Conservation (phyloP, 2,329 filamentous ascomycete species). For the Camptophora hylomeconis region DNA sequence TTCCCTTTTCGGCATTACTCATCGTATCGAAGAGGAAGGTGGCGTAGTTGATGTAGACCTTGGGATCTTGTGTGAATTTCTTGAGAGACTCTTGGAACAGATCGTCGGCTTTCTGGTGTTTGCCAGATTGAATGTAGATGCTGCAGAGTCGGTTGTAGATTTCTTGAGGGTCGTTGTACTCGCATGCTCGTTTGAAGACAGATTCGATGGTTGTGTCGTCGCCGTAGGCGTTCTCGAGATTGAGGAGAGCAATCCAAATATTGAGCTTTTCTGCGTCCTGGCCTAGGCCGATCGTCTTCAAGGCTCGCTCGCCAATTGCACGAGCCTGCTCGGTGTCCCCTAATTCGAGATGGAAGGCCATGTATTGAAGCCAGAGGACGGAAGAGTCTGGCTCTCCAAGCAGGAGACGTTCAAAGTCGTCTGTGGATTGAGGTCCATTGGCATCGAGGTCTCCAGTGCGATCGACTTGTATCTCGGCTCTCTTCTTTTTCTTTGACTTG, state of each 20-base stretch:
- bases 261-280: constrained; percentile 90
- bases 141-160: constrained; percentile 80
- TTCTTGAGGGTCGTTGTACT: constrained; percentile 84
- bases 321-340: constrained; percentile 80
- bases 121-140: constrained; percentile 88
- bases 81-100: constrained; percentile 79
- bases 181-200: constrained; percentile 81
- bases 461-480: constrained; percentile 69
- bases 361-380: constrained; percentile 87
- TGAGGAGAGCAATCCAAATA: constrained; percentile 87
- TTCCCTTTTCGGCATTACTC: constrained; percentile 57
- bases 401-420: constrained; percentile 86
- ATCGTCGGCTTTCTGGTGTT: constrained; percentile 70
- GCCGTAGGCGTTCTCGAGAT: constrained; percentile 84
- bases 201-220: constrained; percentile 70
- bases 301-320: constrained; percentile 77
- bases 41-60: constrained; percentile 89
- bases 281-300: constrained; percentile 79
- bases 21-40: constrained; percentile 73
- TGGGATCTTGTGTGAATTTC: constrained; percentile 68
- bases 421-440: constrained; percentile 75
- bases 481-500: constrained; percentile 59
- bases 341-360: constrained; percentile 94
- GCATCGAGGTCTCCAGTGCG: constrained; percentile 83
- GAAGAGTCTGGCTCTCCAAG: constrained; percentile 91